These are phyloP conservation scores for Didymella segeticola DNA, from an alignment of 2,329 filamentous ascomycete genomes.

Conservation along the genomic window DNA sequence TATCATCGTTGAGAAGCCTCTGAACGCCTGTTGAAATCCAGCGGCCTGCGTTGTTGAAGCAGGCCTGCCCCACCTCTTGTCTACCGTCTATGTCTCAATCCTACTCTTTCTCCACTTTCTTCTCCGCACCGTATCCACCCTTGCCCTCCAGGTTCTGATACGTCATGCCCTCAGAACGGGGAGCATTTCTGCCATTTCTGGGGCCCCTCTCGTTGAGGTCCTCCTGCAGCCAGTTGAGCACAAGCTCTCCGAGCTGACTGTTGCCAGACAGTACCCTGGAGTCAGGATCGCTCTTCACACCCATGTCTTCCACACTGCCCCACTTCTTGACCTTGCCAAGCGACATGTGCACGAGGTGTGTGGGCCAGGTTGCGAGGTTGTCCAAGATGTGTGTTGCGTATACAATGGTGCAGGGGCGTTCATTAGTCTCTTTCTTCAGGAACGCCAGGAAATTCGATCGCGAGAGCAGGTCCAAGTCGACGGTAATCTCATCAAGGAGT, in stretches of 20 bases:
- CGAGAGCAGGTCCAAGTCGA: slow-evolving; percentile 88
- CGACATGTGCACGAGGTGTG: slow-evolving; percentile 95
- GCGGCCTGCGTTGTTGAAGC: slow-evolving; percentile 38
- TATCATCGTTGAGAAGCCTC: slow-evolving; percentile 46
- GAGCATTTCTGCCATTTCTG: slow-evolving; percentile 63
- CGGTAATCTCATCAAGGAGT: slow-evolving; percentile 94
- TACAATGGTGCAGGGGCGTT: slow-evolving; percentile 84
- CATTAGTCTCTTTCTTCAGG: slow-evolving; percentile 85
- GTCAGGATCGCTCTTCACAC: slow-evolving; percentile 55
- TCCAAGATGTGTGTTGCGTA: slow-evolving; percentile 98
- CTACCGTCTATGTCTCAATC: neutral
- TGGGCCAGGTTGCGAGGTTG: slow-evolving; percentile 93
- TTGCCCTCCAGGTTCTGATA: slow-evolving; percentile 65
- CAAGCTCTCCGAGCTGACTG: slow-evolving; percentile 83
- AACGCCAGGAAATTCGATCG: slow-evolving; percentile 85
- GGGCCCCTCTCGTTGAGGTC: slow-evolving; percentile 83
- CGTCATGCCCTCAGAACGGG: slow-evolving; percentile 64
- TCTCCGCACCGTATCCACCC: slow-evolving; percentile 70
- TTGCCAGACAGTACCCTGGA: slow-evolving; percentile 66
- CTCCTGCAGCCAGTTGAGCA: slow-evolving; percentile 83
- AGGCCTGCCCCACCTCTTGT: slow-evolving; percentile 3
- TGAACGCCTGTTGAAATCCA: slow-evolving; percentile 33
- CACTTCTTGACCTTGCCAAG: slow-evolving; percentile 86
- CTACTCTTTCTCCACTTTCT: slow-evolving; percentile 34
- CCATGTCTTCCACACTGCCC: slow-evolving; percentile 72